Percentiles rank a stretch among this genome's conserved stretches.
Evolutionary conservation across 2,329 filamentous ascomycete genomes (phyloP).

Genomic region (Raffaelea arxii): DNA sequence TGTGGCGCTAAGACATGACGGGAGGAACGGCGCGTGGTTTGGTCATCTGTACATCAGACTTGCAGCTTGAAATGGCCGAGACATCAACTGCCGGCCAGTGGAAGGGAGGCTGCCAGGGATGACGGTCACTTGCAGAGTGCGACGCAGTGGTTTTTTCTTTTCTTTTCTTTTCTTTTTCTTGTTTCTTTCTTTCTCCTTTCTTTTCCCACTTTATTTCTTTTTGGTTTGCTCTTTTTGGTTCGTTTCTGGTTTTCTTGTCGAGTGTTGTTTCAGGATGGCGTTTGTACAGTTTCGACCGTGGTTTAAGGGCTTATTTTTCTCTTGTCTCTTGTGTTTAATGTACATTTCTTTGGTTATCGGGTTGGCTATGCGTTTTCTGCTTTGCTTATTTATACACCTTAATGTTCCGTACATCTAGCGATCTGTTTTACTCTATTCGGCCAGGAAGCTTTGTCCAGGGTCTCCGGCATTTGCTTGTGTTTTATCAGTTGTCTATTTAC

Average conservation of each 20-base stretch:
- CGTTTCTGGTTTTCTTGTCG: no score
- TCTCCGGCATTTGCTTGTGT: background rate
- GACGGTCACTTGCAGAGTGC: no score
- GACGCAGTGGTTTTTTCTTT: background rate
- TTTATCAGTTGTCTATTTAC: no score
- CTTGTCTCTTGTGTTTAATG: background rate
- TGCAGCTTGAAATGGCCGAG: no score
- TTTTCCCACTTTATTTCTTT: constrained; percentile 1
- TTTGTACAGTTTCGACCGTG: no score
- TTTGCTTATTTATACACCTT: background rate
- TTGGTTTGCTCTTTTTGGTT: background rate
- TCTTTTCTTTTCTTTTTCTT: background rate
- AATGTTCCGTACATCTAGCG: background rate
- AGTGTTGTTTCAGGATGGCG: no score
- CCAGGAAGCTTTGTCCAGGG: background rate
- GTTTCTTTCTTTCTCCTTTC: background rate
- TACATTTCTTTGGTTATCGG: background rate
- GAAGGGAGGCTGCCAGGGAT: no score
- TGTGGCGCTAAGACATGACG: no score
- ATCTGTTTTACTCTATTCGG: background rate
- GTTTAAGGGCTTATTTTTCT: background rate
- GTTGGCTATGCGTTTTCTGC: background rate
- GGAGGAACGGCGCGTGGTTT: no score
- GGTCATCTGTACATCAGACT: no score
- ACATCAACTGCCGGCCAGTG: no score